Evolutionary conservation across 116 monocot species (phyloP).

Genomic region (Trichopus zeylanicus): DNA sequence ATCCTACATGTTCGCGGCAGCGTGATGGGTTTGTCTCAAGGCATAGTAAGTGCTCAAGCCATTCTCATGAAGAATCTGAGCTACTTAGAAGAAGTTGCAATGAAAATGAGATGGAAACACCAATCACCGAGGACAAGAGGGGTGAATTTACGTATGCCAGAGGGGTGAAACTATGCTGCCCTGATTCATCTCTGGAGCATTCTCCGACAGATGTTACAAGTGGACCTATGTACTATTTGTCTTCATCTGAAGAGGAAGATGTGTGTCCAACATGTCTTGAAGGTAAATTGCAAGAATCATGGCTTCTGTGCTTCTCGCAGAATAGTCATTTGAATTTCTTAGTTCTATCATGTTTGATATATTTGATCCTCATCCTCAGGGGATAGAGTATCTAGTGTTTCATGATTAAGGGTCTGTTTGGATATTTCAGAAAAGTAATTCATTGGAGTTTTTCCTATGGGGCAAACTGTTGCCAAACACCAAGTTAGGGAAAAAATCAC

Average conservation of each 20-base stretch:
- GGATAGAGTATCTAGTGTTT: too few relatives aligned
- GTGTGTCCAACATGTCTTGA: constrained; percentile 92
- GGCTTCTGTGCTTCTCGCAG: not conserved
- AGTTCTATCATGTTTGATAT: too few relatives aligned
- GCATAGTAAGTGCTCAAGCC: constrained; percentile 35
- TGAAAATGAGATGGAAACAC: constrained; percentile 19
- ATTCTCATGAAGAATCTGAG: constrained; percentile 37
- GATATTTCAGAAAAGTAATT: too few relatives aligned
- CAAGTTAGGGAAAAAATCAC: too few relatives aligned
- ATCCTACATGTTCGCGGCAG: constrained; percentile 47
- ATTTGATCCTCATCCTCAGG: too few relatives aligned
- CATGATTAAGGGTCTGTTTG: too few relatives aligned
- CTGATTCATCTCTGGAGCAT: constrained; percentile 26
- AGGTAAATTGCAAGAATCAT: constrained; percentile 27
- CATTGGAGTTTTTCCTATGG: too few relatives aligned
- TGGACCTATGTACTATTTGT: constrained; percentile 25
- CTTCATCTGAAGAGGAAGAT: constrained; percentile 78
- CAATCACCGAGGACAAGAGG: constrained; percentile 11
- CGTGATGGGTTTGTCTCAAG: constrained; percentile 19
- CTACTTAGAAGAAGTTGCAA: constrained; percentile 19
- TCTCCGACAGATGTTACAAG: constrained; percentile 13
- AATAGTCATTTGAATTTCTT: too few relatives aligned
- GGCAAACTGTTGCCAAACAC: too few relatives aligned
- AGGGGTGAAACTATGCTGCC: constrained; percentile 21
- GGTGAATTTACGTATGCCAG: constrained; percentile 18